These are phyloP conservation scores for Thalia dealbata DNA, from an alignment of 176 grass and related monocot species.

Conservation along the genomic window DNA sequence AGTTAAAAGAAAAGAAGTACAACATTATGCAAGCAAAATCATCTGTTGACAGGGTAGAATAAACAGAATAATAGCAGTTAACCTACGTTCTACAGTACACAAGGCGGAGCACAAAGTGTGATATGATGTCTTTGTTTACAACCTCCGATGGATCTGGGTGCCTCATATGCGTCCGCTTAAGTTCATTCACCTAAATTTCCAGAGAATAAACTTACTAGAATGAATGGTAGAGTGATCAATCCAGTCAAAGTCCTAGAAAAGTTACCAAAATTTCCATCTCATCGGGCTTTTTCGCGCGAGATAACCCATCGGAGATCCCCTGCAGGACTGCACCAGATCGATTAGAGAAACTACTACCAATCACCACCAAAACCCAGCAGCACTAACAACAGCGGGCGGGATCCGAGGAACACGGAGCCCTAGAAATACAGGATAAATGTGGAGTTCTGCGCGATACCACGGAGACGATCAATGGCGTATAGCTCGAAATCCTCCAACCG, in stretches of 20 bases:
- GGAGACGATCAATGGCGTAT: constrained; percentile 85
- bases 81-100: constrained; percentile 97
- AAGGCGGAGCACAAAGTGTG: constrained; percentile 88
- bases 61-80: neutral
- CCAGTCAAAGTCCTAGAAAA: neutral
- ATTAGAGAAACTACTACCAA: neutral
- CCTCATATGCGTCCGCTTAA: constrained; percentile 74
- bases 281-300: constrained; percentile 69
- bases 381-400: neutral
- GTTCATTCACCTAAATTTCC: constrained; percentile 44
- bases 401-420: neutral
- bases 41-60: no score
- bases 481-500: constrained; percentile 89
- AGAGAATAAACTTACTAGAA: neutral
- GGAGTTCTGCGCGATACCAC: constrained; percentile 27
- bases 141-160: constrained; percentile 72
- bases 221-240: neutral
- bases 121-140: constrained; percentile 90
- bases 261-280: constrained; percentile 92
- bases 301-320: constrained; percentile 75
- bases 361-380: neutral
- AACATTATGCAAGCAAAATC: neutral
- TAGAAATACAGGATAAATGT: neutral
- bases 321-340: constrained; percentile 54
- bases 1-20: constrained; percentile 12